Base-by-base conservation (phyloP, 306 rosid genomes). In the Pueraria montana region DNA sequence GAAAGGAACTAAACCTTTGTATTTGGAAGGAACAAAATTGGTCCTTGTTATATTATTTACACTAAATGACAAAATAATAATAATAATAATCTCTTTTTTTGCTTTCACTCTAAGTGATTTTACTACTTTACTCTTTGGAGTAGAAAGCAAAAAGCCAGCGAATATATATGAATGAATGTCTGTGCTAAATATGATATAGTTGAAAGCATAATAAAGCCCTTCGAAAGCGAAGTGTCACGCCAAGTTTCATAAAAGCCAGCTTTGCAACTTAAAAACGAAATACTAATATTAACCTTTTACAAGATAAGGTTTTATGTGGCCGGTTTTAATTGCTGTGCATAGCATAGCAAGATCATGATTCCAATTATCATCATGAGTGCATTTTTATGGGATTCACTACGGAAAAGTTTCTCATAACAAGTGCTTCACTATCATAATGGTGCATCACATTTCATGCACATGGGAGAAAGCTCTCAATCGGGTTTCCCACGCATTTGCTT, bases 361-460 rank as follows among this genome's bases (percentile, higher is more conserved):
- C 61, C 4, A 18, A 72, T 74, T 52, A 74, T 66, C 65, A 82
- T 71, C 46, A 75, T 64, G 34, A 59, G 23, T 52, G 58, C 76
- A 78, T 40, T 72, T 78, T 50, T 30, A 56, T 58, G 10, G 32
- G 52, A 58, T 62, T 56, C 72, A 34, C 55, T 48, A 21, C 42
- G 48, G 1, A 27, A 83, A 77, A 78, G 52, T 61, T 84, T 4
- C 17, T 78, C 27, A 76, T 82, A 17, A 70, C 78, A 83, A 77
- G 36, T 62, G 50, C 36, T 76, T 76, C 82, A 27, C 63, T 26
- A 9, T 83, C 75, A 83, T 77, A 72, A 69, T 70, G 24, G 58
- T 59, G 56, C 74, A n/a, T n/a, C n/a, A 69, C 78, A 61, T 58
- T 77, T 61, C 61, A 72, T 62, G 68, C 75, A 78, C 87, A 84